A percentile compares a stretch with the other conserved stretches of the same genome.
Conservation (phyloP, 2,329 filamentous ascomycete species). For the Stemphylium beticola region DNA sequence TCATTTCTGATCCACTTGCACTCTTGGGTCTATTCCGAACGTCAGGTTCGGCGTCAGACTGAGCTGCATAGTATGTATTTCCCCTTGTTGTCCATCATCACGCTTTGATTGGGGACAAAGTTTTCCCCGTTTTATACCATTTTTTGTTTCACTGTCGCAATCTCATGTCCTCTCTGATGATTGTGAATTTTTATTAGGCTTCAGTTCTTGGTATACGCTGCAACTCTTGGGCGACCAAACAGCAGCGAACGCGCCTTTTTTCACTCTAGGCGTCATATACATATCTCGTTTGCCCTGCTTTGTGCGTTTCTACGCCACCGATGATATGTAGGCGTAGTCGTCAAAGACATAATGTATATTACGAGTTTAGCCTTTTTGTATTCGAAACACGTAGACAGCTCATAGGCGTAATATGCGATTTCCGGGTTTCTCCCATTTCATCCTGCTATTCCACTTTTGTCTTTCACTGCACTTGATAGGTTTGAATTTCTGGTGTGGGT, state of each 20-base stretch:
- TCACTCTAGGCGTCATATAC: slow-evolving; percentile 1
- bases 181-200: not conserved
- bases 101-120: not conserved
- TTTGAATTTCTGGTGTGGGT: too few relatives aligned
- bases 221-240: not conserved
- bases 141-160: not conserved
- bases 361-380: not conserved
- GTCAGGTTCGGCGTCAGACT: not conserved
- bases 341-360: slow-evolving; percentile 5
- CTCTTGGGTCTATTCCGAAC: slow-evolving; percentile 1
- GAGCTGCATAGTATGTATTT: not conserved
- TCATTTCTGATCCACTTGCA: not conserved
- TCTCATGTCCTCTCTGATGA: not conserved
- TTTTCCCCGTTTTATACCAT: slow-evolving; percentile 14
- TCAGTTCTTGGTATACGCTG: not conserved
- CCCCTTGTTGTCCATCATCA: slow-evolving; percentile 1
- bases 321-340: not conserved
- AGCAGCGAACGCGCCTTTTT: not conserved
- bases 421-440: not conserved
- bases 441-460: too few relatives aligned
- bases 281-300: slow-evolving; percentile 1
- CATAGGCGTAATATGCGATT: not conserved
- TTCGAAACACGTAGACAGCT: not conserved
- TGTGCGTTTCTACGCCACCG: not conserved
- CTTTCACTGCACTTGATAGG: too few relatives aligned